Percentiles rank a stretch among this genome's conserved stretches.
Conservation (phyloP, 139 green algal species). For the Chlorella vulgaris region DNA sequence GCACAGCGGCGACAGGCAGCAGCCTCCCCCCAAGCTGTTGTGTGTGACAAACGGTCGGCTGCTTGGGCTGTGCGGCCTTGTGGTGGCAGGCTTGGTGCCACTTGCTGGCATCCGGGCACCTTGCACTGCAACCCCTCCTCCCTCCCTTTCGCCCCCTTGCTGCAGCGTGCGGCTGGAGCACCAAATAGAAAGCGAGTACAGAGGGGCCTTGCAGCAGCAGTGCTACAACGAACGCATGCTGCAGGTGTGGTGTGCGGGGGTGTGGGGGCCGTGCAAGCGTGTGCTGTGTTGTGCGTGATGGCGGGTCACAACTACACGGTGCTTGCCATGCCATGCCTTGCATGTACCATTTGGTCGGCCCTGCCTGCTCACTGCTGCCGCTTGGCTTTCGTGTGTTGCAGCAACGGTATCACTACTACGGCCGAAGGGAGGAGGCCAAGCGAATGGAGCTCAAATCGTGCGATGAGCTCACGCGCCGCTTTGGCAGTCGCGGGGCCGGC, state of each 20-base stretch:
- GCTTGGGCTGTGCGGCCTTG: too few species aligned
- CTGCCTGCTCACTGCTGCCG: too few species aligned
- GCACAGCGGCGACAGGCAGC: too few species aligned
- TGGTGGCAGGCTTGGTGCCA: neutral
- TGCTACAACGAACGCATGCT: conserved; percentile 52
- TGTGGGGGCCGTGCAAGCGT: too few species aligned
- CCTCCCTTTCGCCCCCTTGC: neutral
- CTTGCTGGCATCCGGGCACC: neutral
- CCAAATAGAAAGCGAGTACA: conserved; percentile 39
- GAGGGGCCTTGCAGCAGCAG: conserved; percentile 38
- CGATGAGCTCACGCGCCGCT: conserved; percentile 26
- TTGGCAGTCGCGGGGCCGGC: conserved; percentile 1
- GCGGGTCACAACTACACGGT: neutral
- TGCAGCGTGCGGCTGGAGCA: conserved; percentile 38
- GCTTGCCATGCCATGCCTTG: neutral
- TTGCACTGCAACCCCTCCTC: neutral
- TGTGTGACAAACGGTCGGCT: too few species aligned
- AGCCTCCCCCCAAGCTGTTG: too few species aligned
- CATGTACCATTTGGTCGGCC: too few species aligned
- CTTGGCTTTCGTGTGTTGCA: neutral
- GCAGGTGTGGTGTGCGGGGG: neutral
- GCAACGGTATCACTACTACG: conserved; percentile 47
- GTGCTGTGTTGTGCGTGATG: neutral
- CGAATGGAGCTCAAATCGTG: conserved; percentile 38
- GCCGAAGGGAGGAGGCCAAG: conserved; percentile 26